These are phyloP conservation scores for Beauveria brongniartii DNA, from an alignment of 2,329 filamentous ascomycete genomes.

Conservation along the genomic window DNA sequence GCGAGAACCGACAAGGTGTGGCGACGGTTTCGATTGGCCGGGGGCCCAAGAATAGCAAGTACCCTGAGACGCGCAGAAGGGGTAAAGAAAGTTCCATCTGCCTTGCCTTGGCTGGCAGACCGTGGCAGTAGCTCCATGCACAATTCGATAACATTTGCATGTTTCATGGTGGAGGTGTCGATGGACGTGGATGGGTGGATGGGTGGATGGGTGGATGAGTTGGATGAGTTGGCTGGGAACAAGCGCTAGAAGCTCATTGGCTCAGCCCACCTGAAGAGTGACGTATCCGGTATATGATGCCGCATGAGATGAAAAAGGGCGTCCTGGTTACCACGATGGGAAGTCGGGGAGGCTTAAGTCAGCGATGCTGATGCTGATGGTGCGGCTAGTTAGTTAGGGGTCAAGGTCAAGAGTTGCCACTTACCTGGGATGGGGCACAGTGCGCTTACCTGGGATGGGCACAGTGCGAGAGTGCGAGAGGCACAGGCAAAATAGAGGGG, in stretches of 20 bases:
- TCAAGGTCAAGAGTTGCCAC: background rate
- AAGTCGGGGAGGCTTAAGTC: constrained; percentile 11
- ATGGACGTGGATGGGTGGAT: background rate
- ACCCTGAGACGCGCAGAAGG: constrained; percentile 2
- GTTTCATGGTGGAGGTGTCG: background rate
- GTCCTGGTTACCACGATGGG: constrained; percentile 10
- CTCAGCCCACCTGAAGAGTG: background rate
- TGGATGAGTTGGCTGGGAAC: background rate
- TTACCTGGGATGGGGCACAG: background rate
- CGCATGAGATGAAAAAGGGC: constrained; percentile 5
- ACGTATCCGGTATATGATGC: constrained; percentile 2
- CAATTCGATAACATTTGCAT: constrained; percentile 8
- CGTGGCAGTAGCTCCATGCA: background rate
- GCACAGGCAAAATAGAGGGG: background rate
- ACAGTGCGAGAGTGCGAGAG: background rate
- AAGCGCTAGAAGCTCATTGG: background rate
- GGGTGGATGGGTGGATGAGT: background rate
- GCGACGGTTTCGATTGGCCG: background rate
- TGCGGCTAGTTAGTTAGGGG: background rate
- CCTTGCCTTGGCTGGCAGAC: background rate
- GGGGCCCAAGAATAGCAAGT: constrained; percentile 7
- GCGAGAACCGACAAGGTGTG: constrained; percentile 4
- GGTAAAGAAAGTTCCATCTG: background rate
- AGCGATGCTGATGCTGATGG: constrained; percentile 10
- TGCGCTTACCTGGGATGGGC: background rate